Evolutionary conservation across 495 filamentous ascomycete species (phyloP).

Genomic region (Sordaria brevicollis): DNA sequence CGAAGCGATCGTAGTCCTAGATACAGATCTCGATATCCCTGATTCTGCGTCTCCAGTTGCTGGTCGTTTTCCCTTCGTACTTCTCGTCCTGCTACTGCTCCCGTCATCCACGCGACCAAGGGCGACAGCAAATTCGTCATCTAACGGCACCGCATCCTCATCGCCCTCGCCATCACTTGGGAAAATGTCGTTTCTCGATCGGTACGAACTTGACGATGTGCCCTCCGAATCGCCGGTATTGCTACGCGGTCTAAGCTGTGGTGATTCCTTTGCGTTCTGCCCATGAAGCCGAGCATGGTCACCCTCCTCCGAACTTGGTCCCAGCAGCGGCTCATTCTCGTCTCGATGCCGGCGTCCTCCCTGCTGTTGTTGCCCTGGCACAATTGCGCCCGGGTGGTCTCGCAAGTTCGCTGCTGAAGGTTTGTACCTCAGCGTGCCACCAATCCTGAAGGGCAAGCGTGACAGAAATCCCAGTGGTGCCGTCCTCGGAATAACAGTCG

Average conservation of each 20-base stretch:
- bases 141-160: conserved; percentile 82
- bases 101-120: conserved; percentile 66
- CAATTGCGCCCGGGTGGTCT: conserved; percentile 60
- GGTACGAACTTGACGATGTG: conserved; percentile 69
- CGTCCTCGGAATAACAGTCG: conserved; percentile 82
- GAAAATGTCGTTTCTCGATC: conserved; percentile 89
- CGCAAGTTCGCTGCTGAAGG: conserved; percentile 85
- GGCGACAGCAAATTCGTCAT: conserved; percentile 83
- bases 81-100: conserved; percentile 55
- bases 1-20: conserved; percentile 41
- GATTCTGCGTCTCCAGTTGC: conserved; percentile 27
- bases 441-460: conserved; percentile 75
- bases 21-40: conserved; percentile 44
- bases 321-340: conserved; percentile 67
- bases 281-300: conserved; percentile 11
- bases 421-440: conserved; percentile 74
- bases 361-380: conserved; percentile 26
- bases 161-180: conserved; percentile 84
- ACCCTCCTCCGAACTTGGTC: conserved; percentile 40
- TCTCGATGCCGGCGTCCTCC: conserved; percentile 36
- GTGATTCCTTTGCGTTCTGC: conserved; percentile 14
- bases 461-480: conserved; percentile 79
- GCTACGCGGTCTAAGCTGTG: conserved; percentile 58
- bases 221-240: conserved; percentile 70
- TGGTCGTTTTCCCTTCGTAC: conserved; percentile 50